These are phyloP conservation scores for Colletotrichum spaethianum DNA, from an alignment of 2,329 filamentous ascomycete species.

Conservation along the genomic window DNA sequence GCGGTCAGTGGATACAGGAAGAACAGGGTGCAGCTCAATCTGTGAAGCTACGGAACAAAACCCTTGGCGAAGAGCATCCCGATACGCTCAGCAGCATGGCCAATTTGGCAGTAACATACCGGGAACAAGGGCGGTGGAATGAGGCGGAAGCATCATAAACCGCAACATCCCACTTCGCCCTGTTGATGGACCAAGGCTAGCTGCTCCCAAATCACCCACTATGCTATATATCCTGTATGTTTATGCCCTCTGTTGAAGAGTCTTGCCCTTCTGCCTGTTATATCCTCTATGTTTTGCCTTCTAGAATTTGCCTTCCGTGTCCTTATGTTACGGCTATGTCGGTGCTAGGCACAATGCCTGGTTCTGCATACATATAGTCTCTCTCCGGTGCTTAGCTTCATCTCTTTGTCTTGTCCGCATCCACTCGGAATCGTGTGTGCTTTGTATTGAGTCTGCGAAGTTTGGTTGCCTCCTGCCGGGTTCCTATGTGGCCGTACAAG, in stretches of 20 bases:
- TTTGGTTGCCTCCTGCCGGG: slow-evolving; percentile 22
- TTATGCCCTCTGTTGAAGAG: slow-evolving; percentile 19
- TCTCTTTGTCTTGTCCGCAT: slow-evolving; percentile 23
- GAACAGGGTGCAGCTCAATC: too few species aligned
- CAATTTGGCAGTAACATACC: too few species aligned
- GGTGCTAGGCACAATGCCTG: slow-evolving; percentile 7
- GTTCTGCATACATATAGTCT: slow-evolving; percentile 30
- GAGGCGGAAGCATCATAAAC: slow-evolving; percentile 19
- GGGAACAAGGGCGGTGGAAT: too few species aligned
- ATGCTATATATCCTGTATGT: slow-evolving; percentile 11
- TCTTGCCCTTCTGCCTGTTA: neutral
- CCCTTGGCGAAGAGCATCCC: too few species aligned
- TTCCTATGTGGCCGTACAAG: slow-evolving; percentile 31
- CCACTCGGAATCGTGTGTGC: slow-evolving; percentile 15
- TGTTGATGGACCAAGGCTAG: slow-evolving; percentile 26
- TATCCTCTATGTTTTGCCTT: neutral
- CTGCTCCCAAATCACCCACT: slow-evolving; percentile 12
- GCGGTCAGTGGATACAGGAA: too few species aligned
- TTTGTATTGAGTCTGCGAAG: slow-evolving; percentile 11
- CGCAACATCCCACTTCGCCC: slow-evolving; percentile 30
- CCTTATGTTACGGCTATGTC: slow-evolving; percentile 14
- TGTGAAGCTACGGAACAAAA: too few species aligned
- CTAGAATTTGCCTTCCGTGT: slow-evolving; percentile 5
- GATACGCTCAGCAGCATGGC: too few species aligned
- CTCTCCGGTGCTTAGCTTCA: slow-evolving; percentile 19